Evolutionary conservation across 768 basidiomycete genomes (phyloP).

Genomic region (Rhodocollybia butyracea): DNA sequence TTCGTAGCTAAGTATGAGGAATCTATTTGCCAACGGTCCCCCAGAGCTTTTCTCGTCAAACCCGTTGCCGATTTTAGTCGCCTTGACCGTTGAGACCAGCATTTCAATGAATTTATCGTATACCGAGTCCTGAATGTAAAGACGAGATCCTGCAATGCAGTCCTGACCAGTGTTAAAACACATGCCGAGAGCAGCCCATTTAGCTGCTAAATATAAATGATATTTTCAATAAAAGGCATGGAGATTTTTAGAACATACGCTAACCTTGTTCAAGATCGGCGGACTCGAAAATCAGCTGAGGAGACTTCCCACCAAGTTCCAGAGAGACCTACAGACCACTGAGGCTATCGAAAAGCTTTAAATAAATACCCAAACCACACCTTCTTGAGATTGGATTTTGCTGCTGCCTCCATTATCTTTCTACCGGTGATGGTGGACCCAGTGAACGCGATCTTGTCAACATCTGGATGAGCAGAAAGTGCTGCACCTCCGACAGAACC

Average conservation of each 20-base stretch:
- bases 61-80: slow-evolving; percentile 75
- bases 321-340: slow-evolving; percentile 63
- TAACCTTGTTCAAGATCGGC: slow-evolving; percentile 86
- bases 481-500: slow-evolving; percentile 85
- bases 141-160: slow-evolving; percentile 88
- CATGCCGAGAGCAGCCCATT: slow-evolving; percentile 84
- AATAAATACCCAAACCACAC: slow-evolving; percentile 28
- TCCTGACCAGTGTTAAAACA: slow-evolving; percentile 91
- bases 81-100: slow-evolving; percentile 64
- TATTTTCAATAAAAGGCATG: too few species aligned
- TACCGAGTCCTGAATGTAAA: slow-evolving; percentile 84
- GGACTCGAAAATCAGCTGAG: slow-evolving; percentile 84
- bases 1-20: too few species aligned
- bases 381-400: slow-evolving; percentile 93
- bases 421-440: slow-evolving; percentile 89
- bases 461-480: slow-evolving; percentile 74
- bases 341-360: background rate
- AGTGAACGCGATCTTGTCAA: slow-evolving; percentile 96
- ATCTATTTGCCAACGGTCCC: slow-evolving; percentile 71
- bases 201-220: too few species aligned
- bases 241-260: too few species aligned
- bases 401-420: slow-evolving; percentile 88
- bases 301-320: slow-evolving; percentile 93
- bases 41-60: slow-evolving; percentile 71
- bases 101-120: slow-evolving; percentile 80